Evolutionary conservation across 306 rosid genomes (phyloP).

Genomic region (Cucurbita pepo): DNA sequence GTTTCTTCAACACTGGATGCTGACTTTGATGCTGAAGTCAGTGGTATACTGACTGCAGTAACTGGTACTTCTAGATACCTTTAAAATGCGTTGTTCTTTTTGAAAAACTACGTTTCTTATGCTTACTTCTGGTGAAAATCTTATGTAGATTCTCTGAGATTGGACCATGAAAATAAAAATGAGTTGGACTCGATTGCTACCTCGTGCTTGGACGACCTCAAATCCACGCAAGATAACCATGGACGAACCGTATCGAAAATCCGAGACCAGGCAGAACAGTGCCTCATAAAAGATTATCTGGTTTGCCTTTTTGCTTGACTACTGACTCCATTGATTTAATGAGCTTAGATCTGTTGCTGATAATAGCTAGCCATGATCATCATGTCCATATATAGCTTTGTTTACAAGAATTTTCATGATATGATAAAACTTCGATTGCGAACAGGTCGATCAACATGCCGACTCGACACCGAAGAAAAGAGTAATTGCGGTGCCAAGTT

Average conservation of each 20-base stretch:
- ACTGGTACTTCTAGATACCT: constrained; percentile 36
- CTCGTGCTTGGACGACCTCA: constrained; percentile 38
- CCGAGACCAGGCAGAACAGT: constrained; percentile 43
- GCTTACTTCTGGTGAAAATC: background rate
- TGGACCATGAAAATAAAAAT: constrained; percentile 53
- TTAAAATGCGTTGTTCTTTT: background rate
- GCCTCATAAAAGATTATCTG: constrained; percentile 52
- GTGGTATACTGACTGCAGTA: constrained; percentile 28
- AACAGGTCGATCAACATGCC: constrained; percentile 48
- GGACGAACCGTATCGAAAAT: constrained; percentile 35
- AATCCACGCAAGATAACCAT: constrained; percentile 37
- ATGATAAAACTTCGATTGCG: background rate
- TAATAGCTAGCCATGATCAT: background rate
- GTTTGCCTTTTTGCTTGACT: constrained; percentile 15
- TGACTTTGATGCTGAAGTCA: constrained; percentile 28
- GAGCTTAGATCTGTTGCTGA: too few species aligned
- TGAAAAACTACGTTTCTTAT: background rate
- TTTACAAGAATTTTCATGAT: background rate
- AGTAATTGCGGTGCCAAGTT: constrained; percentile 39
- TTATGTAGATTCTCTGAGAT: constrained; percentile 33
- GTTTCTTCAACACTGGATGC: constrained; percentile 32
- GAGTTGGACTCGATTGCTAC: constrained; percentile 43
- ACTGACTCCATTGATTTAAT: too few species aligned
- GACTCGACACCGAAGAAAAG: constrained; percentile 22
- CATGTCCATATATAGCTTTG: background rate